A percentile compares a stretch with the other conserved stretches of the same genome.
Evolutionary conservation across 192 early-diverging fungal genomes (phyloP).

Genomic region (Coemansia sp.): DNA sequence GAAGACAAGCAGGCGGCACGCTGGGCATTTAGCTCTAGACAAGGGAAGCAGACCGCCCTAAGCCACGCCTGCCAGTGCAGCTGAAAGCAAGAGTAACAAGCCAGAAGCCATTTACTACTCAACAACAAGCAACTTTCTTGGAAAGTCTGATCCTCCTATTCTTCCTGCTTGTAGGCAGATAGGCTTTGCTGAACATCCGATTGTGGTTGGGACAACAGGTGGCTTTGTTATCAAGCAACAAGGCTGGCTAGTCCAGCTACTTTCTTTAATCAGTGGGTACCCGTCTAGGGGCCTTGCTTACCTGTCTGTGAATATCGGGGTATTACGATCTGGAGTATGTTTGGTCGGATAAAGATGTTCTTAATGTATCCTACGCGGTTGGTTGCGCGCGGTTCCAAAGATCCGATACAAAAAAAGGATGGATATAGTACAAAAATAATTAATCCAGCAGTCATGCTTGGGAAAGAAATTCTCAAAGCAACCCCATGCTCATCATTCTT

Average conservation of each 20-base stretch:
- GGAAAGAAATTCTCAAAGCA: neutral
- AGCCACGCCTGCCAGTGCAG: too few relatives aligned
- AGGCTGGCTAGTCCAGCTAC: neutral
- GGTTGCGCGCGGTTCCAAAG: neutral
- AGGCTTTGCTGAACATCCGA: neutral
- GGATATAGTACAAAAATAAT: neutral
- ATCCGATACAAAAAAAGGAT: neutral
- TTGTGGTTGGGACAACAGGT: constrained; percentile 2
- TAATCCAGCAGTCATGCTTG: neutral
- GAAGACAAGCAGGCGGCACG: too few relatives aligned
- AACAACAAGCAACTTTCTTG: too few relatives aligned
- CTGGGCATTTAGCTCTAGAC: too few relatives aligned
- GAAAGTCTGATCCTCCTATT: neutral
- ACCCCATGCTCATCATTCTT: neutral
- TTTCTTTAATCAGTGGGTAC: neutral
- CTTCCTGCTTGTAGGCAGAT: neutral
- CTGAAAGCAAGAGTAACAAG: too few relatives aligned
- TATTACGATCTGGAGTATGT: constrained; percentile 29
- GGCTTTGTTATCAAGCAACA: neutral
- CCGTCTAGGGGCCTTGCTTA: constrained; percentile 11
- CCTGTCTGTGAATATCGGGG: constrained; percentile 22
- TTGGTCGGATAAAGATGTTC: constrained; percentile 38
- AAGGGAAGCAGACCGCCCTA: too few relatives aligned
- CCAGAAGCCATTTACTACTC: too few relatives aligned
- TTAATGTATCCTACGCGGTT: constrained; percentile 37